Conservation (phyloP, 495 filamentous ascomycete species). For the Aspergillus steynii region DNA sequence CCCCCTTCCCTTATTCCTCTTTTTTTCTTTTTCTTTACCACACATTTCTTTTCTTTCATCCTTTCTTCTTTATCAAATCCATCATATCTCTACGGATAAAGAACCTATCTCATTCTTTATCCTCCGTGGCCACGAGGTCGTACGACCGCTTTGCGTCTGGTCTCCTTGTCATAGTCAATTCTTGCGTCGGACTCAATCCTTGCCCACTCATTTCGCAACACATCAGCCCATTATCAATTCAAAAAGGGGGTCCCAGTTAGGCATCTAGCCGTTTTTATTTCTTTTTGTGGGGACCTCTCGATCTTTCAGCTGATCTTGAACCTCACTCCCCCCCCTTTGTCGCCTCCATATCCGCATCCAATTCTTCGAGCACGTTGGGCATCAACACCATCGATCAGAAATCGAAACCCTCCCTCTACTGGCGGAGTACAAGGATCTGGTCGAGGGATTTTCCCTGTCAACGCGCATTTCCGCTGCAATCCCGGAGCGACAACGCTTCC, state of each 20-base stretch:
- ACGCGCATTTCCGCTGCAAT: constrained; percentile 22
- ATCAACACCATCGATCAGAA: constrained; percentile 12
- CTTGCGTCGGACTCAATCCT: not conserved
- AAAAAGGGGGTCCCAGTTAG: not conserved
- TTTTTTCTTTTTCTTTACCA: constrained; percentile 3
- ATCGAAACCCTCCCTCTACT: not conserved
- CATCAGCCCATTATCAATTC: constrained; percentile 1
- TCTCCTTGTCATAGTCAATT: not conserved
- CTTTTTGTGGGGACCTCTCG: not conserved
- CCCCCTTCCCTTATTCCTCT: not conserved
- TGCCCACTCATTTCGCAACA: constrained; percentile 5
- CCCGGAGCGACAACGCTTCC: constrained; percentile 42
- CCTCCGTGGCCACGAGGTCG: not conserved
- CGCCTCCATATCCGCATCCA: not conserved
- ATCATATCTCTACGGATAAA: not conserved
- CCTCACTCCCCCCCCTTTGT: not conserved
- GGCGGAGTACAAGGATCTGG: constrained; percentile 12
- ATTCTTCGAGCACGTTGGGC: not conserved
- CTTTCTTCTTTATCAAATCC: not conserved
- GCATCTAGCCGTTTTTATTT: not conserved
- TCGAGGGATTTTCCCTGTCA: constrained; percentile 20
- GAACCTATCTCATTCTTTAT: not conserved
- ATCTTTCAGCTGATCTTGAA: not conserved
- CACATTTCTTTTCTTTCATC: not conserved
- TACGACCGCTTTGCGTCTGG: constrained; percentile 1